phyloP scores from a whole-genome alignment of 106 monocot genomes.

The Apostasia ramifera region DNA sequence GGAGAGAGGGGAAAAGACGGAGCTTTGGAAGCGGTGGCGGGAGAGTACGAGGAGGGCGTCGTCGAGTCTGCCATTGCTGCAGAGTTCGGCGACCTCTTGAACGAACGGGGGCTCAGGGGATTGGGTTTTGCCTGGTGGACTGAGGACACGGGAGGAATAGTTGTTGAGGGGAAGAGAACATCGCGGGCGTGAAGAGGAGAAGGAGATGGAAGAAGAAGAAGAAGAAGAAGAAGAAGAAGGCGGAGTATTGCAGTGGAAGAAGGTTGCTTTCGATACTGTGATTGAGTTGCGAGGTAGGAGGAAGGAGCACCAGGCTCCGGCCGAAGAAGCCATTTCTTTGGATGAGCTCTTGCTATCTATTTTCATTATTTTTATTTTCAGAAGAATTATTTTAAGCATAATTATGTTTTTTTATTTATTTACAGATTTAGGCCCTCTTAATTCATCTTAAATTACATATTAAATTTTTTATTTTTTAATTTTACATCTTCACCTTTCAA shows the following conservation, averaged over 20 bases:
- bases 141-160: neutral
- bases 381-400: too few relatives aligned
- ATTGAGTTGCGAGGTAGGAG: neutral
- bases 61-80: slow-evolving; percentile 12
- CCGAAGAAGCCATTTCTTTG: neutral
- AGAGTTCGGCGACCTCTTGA: slow-evolving; percentile 11
- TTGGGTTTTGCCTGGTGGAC: neutral
- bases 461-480: too few relatives aligned
- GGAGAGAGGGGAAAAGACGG: slow-evolving; percentile 1
- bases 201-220: neutral
- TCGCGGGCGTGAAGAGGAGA: neutral
- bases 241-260: neutral
- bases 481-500: too few relatives aligned
- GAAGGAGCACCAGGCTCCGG: neutral
- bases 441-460: too few relatives aligned
- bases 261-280: neutral
- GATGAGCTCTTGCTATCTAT: too few relatives aligned
- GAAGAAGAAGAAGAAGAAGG: neutral
- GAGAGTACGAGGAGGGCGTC: slow-evolving; percentile 21
- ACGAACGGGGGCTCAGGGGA: neutral
- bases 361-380: too few relatives aligned
- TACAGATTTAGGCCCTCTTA: too few relatives aligned
- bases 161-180: slow-evolving; percentile 3
- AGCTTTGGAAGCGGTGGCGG: neutral
- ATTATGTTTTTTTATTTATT: too few relatives aligned